These are phyloP conservation scores for Trifolium pratense DNA, from an alignment of 306 rosid genomes.

Conservation along the genomic window DNA sequence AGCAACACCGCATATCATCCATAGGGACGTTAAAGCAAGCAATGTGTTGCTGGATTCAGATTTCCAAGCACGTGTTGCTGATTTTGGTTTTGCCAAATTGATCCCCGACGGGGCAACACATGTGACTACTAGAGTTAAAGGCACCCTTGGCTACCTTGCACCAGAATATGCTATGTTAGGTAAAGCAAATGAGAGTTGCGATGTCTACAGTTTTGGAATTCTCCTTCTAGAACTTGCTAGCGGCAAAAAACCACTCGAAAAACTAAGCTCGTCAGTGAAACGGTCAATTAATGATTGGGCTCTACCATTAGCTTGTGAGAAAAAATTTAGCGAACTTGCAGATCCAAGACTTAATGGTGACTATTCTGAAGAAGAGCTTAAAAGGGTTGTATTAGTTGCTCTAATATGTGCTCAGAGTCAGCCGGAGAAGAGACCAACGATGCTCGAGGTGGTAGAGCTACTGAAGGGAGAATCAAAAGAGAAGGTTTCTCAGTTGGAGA, in stretches of 20 bases:
- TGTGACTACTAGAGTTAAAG: slow-evolving; percentile 96
- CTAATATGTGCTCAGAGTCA: slow-evolving; percentile 67
- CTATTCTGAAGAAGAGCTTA: slow-evolving; percentile 78
- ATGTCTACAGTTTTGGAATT: slow-evolving; percentile 91
- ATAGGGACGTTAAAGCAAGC: slow-evolving; percentile 90
- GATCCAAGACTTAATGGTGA: slow-evolving; percentile 85
- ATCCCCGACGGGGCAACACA: slow-evolving; percentile 97
- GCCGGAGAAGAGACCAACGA: slow-evolving; percentile 82
- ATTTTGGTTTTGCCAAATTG: slow-evolving; percentile 93
- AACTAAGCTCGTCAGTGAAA: slow-evolving; percentile 53
- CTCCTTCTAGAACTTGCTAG: slow-evolving; percentile 92
- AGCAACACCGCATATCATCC: slow-evolving; percentile 91
- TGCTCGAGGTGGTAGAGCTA: slow-evolving; percentile 79
- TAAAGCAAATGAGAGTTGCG: slow-evolving; percentile 88
- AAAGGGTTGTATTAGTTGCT: slow-evolving; percentile 73
- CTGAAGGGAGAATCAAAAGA: slow-evolving; percentile 82
- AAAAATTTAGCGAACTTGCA: slow-evolving; percentile 65
- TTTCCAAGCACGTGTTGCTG: slow-evolving; percentile 87
- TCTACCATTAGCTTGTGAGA: slow-evolving; percentile 76
- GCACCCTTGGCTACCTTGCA: slow-evolving; percentile 96
- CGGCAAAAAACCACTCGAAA: slow-evolving; percentile 85
- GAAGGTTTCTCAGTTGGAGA: slow-evolving; percentile 63
- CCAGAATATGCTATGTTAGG: slow-evolving; percentile 97
- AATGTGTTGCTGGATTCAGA: slow-evolving; percentile 80
- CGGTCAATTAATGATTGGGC: slow-evolving; percentile 90